Conservation (phyloP, 1,284 basidiomycete genomes). For the Heliocybe sulcata region DNA sequence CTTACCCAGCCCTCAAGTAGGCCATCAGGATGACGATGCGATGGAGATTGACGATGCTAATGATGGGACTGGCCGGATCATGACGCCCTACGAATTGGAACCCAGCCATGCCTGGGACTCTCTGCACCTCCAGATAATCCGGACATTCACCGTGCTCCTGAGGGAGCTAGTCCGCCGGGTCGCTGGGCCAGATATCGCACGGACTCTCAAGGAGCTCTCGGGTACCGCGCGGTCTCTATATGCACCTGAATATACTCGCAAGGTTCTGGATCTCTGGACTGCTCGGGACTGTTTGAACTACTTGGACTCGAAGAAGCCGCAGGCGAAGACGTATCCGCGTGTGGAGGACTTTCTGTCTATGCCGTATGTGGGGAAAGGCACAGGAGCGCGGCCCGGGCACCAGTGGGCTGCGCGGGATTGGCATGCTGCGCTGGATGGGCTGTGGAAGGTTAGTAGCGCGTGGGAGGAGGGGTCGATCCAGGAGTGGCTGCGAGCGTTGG, state of each 20-base stretch:
- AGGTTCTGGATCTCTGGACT: conserved; percentile 42
- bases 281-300: conserved; percentile 49
- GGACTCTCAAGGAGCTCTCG: conserved; percentile 16
- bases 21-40: conserved; percentile 33
- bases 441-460: conserved; percentile 38
- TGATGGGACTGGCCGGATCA: conserved; percentile 2
- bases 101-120: conserved; percentile 55
- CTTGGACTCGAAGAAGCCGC: conserved; percentile 30
- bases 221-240: conserved; percentile 37
- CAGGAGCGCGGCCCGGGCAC: conserved; percentile 43
- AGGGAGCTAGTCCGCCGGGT: conserved; percentile 47
- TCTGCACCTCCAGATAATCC: conserved; percentile 61
- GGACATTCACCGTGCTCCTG: conserved; percentile 58
- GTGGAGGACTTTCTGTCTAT: conserved; percentile 43
- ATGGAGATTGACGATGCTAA: conserved; percentile 45
- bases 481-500: conserved; percentile 40
- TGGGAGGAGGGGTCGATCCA: conserved; percentile 46
- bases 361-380: conserved; percentile 35
- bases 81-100: conserved; percentile 9
- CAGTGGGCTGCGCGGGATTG: conserved; percentile 68
- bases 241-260: conserved; percentile 41
- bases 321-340: conserved; percentile 32
- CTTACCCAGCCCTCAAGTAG: conserved; percentile 6
- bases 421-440: conserved; percentile 38
- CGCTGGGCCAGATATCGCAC: conserved; percentile 35